Base-by-base conservation (phyloP, 225 moss, liverwort and hornwort genomes). In the Physcomitrellopsis africana region DNA sequence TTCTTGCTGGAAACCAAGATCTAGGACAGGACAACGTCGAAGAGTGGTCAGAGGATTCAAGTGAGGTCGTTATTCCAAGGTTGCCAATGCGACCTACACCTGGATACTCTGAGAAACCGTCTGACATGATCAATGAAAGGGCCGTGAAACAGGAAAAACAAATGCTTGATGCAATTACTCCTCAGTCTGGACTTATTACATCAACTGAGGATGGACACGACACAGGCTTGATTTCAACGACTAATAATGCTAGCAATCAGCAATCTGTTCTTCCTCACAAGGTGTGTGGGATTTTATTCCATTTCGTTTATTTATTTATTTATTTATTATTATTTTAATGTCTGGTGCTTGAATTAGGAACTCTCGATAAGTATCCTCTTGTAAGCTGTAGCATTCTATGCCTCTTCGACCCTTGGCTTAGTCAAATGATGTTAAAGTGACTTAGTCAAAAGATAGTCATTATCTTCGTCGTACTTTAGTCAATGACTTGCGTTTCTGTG, bases 11-110 rank as follows among this genome's bases (percentile, higher is more conserved):
- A 3, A 89, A 90, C 29, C 69, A 42, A 47, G 83, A 83, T 11
- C n/a, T 80, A 5, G 93, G 87, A 55, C 86, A 88, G 11, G 79
- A 54, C 14, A 72, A 61, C 13, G 75, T 74, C 55, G 87, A 84
- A 46, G 87, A 92, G n/a, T 96, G 93, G 96, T 92, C 92, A 14
- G 84, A 82, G 68, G 87, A 87, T 82, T 81, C 84, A 19, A 76
- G 77, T 43, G 91, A 91, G 63, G 80, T 81, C 49, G 81, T 75
- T 44, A 67, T 89, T 11, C 44, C 92, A 58, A 76, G 84, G 64
- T 72, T 91, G 72, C 49, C 88, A 3, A 53, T 72, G 51, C 85
- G 84, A 68, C 65, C 75, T 51, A 78, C 86, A 29, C 75, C 86
- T 23, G 92, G 79, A 23, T 86, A 86, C 42, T 74, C 84, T 24